phyloP scores from a whole-genome alignment of 2,329 filamentous ascomycete species.

The Pseudocercospora vitis region DNA sequence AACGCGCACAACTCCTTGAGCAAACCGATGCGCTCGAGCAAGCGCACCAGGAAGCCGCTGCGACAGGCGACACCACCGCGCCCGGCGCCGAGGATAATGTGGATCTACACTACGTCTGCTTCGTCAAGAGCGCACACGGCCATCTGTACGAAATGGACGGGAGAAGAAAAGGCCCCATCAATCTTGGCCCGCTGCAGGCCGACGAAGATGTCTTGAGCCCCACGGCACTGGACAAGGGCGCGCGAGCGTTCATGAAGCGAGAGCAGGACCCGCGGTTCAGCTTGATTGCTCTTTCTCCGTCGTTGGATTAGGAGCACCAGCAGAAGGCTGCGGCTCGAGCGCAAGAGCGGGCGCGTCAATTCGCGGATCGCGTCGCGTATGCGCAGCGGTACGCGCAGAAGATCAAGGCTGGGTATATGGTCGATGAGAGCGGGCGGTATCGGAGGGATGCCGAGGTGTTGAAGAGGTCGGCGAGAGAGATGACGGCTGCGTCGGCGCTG shows the following conservation, averaged over 20 bases:
- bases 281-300: slow-evolving; percentile 59
- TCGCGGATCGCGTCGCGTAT: too few species aligned
- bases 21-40: slow-evolving; percentile 70
- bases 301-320: slow-evolving; percentile 49
- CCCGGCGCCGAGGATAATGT: slow-evolving; percentile 76
- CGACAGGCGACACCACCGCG: slow-evolving; percentile 73
- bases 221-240: slow-evolving; percentile 70
- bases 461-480: too few species aligned
- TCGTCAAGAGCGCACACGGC: slow-evolving; percentile 71
- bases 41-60: slow-evolving; percentile 77
- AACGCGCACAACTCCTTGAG: slow-evolving; percentile 74
- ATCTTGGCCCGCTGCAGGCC: slow-evolving; percentile 51
- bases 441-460: too few species aligned
- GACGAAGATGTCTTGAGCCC: slow-evolving; percentile 61
- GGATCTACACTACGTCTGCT: slow-evolving; percentile 96
- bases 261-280: slow-evolving; percentile 64
- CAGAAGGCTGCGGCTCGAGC: too few species aligned
- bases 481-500: too few species aligned
- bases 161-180: slow-evolving; percentile 67
- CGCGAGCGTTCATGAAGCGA: slow-evolving; percentile 59
- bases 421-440: too few species aligned
- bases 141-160: slow-evolving; percentile 80
- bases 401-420: too few species aligned
- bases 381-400: too few species aligned
- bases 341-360: too few species aligned